phyloP scores from a whole-genome alignment of 495 filamentous ascomycete genomes.

The Acidiella bohemica region DNA sequence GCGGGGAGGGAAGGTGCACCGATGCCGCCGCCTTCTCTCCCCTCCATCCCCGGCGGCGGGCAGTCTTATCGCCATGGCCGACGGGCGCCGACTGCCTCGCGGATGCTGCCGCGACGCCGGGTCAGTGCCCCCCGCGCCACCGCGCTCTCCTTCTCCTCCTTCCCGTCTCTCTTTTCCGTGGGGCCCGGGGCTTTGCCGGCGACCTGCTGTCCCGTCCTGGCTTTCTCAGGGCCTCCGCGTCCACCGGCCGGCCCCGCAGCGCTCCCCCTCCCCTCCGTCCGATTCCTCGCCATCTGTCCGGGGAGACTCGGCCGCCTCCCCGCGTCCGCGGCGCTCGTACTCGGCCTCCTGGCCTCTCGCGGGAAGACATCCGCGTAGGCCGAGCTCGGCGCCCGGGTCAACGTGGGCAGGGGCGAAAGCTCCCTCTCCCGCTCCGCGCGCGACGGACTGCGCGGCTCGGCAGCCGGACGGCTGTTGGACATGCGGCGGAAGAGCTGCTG shows the following conservation, averaged over 20 bases:
- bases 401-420: conserved; percentile 13
- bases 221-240: conserved; percentile 2
- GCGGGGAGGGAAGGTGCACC: too few species aligned
- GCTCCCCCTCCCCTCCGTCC: background rate
- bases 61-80: conserved; percentile 7
- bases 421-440: conserved; percentile 1
- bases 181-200: too few species aligned
- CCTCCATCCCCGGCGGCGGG: too few species aligned
- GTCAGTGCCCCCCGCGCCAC: background rate
- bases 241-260: background rate
- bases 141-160: background rate
- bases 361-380: conserved; percentile 5
- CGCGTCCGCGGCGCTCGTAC: conserved; percentile 5
- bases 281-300: background rate
- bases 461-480: conserved; percentile 8
- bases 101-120: conserved; percentile 15
- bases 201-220: background rate
- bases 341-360: conserved; percentile 4
- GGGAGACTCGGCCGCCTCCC: background rate
- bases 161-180: too few species aligned
- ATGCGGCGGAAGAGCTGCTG: conserved; percentile 19
- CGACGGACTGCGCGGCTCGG: background rate
- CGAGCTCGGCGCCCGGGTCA: conserved; percentile 13
- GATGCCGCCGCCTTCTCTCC: too few species aligned
- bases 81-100: conserved; percentile 12